phyloP scores from a whole-genome alignment of 75 land plant genomes.

The Cryptomeria japonica region DNA sequence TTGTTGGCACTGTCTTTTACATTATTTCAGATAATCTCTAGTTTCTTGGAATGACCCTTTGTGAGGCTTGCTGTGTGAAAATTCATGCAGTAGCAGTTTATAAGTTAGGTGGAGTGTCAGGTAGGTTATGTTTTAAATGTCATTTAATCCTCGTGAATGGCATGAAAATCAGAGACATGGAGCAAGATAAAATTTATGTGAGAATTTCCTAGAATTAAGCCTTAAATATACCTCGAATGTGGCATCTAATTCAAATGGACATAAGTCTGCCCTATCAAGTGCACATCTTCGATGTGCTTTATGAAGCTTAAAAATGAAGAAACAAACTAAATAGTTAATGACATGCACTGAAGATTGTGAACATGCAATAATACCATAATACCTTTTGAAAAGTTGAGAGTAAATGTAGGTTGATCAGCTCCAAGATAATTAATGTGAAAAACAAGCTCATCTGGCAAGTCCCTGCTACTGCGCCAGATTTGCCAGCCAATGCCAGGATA shows the following conservation, averaged over 20 bases:
- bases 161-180: neutral
- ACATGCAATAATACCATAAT: neutral
- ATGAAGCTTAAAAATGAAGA: neutral
- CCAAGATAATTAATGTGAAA: conserved; percentile 52
- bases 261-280: neutral
- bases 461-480: conserved; percentile 35
- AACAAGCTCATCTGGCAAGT: conserved; percentile 45
- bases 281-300: neutral
- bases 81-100: too few relatives aligned
- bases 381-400: conserved; percentile 44
- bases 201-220: neutral
- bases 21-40: too few relatives aligned
- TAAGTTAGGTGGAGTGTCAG: too few relatives aligned
- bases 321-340: neutral
- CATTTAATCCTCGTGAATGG: neutral
- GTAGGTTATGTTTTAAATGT: too few relatives aligned
- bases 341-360: neutral
- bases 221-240: neutral
- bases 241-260: neutral
- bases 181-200: neutral
- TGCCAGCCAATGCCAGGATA: conserved; percentile 51
- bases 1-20: too few relatives aligned
- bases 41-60: too few relatives aligned
- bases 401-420: conserved; percentile 46
- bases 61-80: too few relatives aligned